A percentile compares a stretch with the other conserved stretches of the same genome.
Evolutionary conservation across 805 yeast species (phyloP).

Genomic region (Cyberlindnera euphorbiiphila): DNA sequence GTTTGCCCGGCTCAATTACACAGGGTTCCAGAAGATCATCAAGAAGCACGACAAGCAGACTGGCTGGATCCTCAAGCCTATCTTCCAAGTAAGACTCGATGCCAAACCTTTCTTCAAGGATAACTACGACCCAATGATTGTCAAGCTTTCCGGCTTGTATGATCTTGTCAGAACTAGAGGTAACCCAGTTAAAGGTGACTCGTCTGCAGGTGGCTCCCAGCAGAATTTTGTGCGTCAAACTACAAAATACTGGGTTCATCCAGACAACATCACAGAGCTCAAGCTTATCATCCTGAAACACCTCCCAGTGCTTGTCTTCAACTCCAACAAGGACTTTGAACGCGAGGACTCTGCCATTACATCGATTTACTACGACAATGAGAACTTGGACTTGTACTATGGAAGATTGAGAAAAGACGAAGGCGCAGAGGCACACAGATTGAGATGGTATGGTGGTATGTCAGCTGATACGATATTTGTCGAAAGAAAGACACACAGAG

Average conservation of each 20-base stretch:
- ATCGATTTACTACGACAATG: conserved; percentile 92
- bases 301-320: conserved; percentile 94
- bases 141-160: conserved; percentile 81
- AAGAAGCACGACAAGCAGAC: conserved; percentile 96
- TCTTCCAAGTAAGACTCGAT: conserved; percentile 88
- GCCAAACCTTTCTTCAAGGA: conserved; percentile 95
- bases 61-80: conserved; percentile 75
- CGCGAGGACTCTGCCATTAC: conserved; percentile 94
- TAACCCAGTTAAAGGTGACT: conserved; percentile 90
- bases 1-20: conserved; percentile 88
- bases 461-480: conserved; percentile 85
- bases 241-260: conserved; percentile 98
- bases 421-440: conserved; percentile 97
- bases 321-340: conserved; percentile 93
- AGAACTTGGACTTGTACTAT: conserved; percentile 82
- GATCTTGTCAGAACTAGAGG: conserved; percentile 96
- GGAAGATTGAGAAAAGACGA: conserved; percentile 95
- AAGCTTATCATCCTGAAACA: conserved; percentile 90
- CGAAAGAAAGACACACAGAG: conserved; percentile 97
- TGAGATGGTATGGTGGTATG: conserved; percentile 99
- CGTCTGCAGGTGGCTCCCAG: conserved; percentile 97
- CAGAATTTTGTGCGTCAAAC: conserved; percentile 98
- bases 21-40: conserved; percentile 94
- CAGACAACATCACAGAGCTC: conserved; percentile 95
- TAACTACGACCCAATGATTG: conserved; percentile 85